These are phyloP conservation scores for Angomonas ambiguus DNA, from an alignment of 208 protist species.

Conservation along the genomic window DNA sequence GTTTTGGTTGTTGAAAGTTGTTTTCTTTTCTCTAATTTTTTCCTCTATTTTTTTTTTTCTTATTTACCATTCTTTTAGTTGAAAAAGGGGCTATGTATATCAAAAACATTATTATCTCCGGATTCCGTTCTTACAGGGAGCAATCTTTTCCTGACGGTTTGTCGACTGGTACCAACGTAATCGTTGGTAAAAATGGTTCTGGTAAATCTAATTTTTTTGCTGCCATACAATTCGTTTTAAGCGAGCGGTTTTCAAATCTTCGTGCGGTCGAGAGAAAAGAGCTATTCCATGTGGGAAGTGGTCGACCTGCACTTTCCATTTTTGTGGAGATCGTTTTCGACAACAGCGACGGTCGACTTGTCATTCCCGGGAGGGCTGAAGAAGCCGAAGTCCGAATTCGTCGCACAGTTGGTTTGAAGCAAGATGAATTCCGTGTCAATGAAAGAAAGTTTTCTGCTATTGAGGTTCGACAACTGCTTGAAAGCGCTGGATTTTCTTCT, in stretches of 20 bases:
- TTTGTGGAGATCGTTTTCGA: constrained; percentile 99
- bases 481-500: constrained; percentile 98
- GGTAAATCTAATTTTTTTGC: constrained; percentile 98
- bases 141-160: constrained; percentile 83
- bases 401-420: constrained; percentile 96
- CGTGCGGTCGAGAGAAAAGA: constrained; percentile 89
- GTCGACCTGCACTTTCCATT: constrained; percentile 84
- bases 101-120: constrained; percentile 90
- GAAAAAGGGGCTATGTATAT: constrained; percentile 71
- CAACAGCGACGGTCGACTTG: constrained; percentile 95
- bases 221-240: constrained; percentile 97
- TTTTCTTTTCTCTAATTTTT: constrained; percentile 5
- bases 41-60: neutral
- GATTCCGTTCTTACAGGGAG: constrained; percentile 90
- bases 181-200: constrained; percentile 96
- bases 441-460: constrained; percentile 89
- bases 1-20: too few species aligned
- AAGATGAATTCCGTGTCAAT: constrained; percentile 99
- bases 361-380: constrained; percentile 78
- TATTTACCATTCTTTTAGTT: neutral
- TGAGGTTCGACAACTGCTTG: constrained; percentile 95
- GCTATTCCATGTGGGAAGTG: constrained; percentile 94
- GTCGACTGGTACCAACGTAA: constrained; percentile 69
- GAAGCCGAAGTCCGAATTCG: constrained; percentile 94
- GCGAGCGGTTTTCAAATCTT: constrained; percentile 88